Evolutionary conservation across 2,329 filamentous ascomycete species (phyloP).

Genomic region (Parastagonospora nodorum): DNA sequence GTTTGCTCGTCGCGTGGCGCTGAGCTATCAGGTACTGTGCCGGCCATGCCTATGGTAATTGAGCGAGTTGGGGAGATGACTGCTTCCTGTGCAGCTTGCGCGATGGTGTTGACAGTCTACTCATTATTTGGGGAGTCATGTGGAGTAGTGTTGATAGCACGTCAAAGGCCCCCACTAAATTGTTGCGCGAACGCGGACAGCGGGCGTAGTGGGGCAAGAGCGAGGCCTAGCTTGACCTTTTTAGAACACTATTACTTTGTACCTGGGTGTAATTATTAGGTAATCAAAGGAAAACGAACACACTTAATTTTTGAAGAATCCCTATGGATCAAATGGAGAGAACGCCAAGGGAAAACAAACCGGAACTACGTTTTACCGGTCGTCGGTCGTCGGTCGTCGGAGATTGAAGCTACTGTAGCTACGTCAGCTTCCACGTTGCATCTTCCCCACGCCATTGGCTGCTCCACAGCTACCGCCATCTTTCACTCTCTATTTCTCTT

Average conservation of each 20-base stretch:
- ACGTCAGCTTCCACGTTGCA: constrained; percentile 46
- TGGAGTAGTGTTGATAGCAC: no score
- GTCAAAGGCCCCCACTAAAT: no score
- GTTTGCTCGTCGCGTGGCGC: constrained; percentile 27
- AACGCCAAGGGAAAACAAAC: no score
- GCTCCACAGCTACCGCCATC: constrained; percentile 13
- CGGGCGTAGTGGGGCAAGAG: no score
- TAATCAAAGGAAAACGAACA: no score
- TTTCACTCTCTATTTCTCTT: constrained; percentile 4
- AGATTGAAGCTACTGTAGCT: neutral
- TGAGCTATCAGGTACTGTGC: constrained; percentile 8
- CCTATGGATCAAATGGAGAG: no score
- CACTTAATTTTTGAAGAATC: no score
- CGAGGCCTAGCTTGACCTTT: no score
- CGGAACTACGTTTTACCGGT: constrained; percentile 3
- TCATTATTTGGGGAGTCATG: no score
- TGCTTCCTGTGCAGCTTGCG: constrained; percentile 16
- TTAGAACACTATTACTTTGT: no score
- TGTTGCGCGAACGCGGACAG: no score
- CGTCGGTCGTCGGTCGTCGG: neutral
- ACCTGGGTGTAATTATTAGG: no score
- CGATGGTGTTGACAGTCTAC: neutral
- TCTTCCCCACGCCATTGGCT: constrained; percentile 37
- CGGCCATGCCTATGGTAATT: constrained; percentile 21
- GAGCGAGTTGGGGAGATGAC: constrained; percentile 9